phyloP scores from a whole-genome alignment of 2,329 filamentous ascomycete genomes.

The Claviceps arundinis region DNA sequence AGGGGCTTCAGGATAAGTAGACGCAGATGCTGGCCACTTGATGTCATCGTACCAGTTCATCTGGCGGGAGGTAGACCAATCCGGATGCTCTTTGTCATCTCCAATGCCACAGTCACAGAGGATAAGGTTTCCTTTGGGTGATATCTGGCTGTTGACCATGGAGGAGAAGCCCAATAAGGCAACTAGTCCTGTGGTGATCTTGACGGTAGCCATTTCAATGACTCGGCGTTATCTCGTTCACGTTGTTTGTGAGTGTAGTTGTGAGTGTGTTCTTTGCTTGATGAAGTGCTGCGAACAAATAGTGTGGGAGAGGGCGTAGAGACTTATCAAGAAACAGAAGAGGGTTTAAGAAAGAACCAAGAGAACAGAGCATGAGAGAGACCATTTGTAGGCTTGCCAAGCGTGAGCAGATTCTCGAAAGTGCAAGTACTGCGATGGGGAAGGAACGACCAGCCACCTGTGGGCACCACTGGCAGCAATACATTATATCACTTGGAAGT shows the following conservation, averaged over 20 bases:
- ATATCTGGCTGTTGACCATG: constrained; percentile 12
- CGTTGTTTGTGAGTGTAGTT: background rate
- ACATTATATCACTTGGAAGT: background rate
- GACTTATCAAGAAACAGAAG: background rate
- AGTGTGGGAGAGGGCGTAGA: background rate
- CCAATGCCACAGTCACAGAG: constrained; percentile 30
- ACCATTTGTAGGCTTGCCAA: background rate
- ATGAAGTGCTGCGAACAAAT: background rate
- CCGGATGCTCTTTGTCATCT: constrained; percentile 24
- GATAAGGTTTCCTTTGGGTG: constrained; percentile 23
- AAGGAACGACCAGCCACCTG: background rate
- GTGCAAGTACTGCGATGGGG: background rate
- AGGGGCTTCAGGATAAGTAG: constrained; percentile 22
- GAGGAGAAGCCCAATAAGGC: constrained; percentile 13
- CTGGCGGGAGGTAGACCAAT: constrained; percentile 30
- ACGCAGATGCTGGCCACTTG: constrained; percentile 21
- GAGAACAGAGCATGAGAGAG: background rate
- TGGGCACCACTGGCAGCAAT: background rate
- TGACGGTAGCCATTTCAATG: constrained; percentile 13
- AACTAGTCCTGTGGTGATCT: constrained; percentile 10
- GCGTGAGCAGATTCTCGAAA: background rate
- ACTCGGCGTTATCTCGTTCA: background rate
- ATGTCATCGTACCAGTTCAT: constrained; percentile 30
- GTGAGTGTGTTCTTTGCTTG: background rate
- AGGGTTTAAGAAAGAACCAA: background rate